A percentile compares a stretch with the other conserved stretches of the same genome.
Conservation (phyloP, 2,329 filamentous ascomycete genomes). For the Phaeosphaeria sp. region DNA sequence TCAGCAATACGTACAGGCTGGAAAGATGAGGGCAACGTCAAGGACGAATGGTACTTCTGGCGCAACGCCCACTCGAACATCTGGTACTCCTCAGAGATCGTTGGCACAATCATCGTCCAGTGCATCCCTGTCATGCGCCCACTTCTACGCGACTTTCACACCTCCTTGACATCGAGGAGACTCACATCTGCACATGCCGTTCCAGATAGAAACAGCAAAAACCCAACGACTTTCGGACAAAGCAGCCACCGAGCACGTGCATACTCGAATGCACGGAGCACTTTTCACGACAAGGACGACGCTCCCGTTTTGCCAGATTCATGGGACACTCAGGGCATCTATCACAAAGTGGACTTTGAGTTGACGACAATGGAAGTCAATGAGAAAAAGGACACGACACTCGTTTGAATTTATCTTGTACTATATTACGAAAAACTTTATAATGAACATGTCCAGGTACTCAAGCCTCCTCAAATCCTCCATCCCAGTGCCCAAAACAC, state of each 20-base stretch:
- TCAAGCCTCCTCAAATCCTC: no score
- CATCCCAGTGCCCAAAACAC: no score
- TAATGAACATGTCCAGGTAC: not conserved
- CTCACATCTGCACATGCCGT: conserved; percentile 23
- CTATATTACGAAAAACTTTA: not conserved
- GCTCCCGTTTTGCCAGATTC: conserved; percentile 14
- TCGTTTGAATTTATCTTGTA: conserved; percentile 6
- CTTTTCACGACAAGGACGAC: conserved; percentile 20
- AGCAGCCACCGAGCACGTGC: conserved; percentile 26
- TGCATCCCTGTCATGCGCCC: conserved; percentile 61
- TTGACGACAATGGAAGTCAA: conserved; percentile 26
- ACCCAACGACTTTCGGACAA: conserved; percentile 2
- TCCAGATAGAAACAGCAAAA: conserved; percentile 23
- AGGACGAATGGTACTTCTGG: conserved; percentile 57
- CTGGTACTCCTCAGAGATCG: conserved; percentile 61
- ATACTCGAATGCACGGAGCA: conserved; percentile 27
- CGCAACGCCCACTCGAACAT: conserved; percentile 56
- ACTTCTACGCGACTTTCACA: conserved; percentile 53
- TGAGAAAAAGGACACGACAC: conserved; percentile 6
- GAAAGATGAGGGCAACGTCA: conserved; percentile 59
- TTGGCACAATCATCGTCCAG: conserved; percentile 63
- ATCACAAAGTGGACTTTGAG: conserved; percentile 33
- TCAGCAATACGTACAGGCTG: conserved; percentile 58
- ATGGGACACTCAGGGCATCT: conserved; percentile 35
- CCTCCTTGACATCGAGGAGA: conserved; percentile 47